phyloP scores from a whole-genome alignment of 2,329 filamentous ascomycete genomes.

The Pyrenophora tritici-repentis region DNA sequence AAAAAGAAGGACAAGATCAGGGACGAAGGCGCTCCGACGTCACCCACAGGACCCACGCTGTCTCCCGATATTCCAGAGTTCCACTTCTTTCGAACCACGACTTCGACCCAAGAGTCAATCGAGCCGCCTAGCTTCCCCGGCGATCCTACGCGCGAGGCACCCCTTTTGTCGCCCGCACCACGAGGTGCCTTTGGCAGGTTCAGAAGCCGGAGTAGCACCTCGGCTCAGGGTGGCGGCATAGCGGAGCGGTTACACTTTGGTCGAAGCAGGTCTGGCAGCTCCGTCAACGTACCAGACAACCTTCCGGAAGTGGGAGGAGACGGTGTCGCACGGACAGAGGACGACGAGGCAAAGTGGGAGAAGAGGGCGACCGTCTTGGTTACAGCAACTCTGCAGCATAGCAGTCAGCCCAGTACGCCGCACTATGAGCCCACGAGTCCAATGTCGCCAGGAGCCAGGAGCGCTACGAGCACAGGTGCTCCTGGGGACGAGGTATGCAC shows the following conservation, averaged over 20 bases:
- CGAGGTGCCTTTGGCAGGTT: slow-evolving; percentile 39
- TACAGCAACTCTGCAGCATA: slow-evolving; percentile 56
- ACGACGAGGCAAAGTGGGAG: slow-evolving; percentile 76
- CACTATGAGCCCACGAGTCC: slow-evolving; percentile 28
- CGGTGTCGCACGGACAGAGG: slow-evolving; percentile 49
- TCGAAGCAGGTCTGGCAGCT: slow-evolving; percentile 61
- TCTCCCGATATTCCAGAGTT: slow-evolving; percentile 62
- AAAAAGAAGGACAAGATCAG: slow-evolving; percentile 66
- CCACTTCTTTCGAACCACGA: slow-evolving; percentile 84
- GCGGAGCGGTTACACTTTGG: slow-evolving; percentile 73
- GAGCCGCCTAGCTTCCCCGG: slow-evolving; percentile 65
- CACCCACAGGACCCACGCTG: slow-evolving; percentile 26
- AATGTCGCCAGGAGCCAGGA: slow-evolving; percentile 13
- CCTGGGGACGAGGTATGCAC: slow-evolving; percentile 47
- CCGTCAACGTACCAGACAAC: slow-evolving; percentile 76
- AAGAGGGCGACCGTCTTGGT: slow-evolving; percentile 89
- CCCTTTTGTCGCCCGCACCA: slow-evolving; percentile 35
- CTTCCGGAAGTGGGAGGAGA: slow-evolving; percentile 72
- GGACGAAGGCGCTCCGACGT: slow-evolving; percentile 46
- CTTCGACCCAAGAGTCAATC: slow-evolving; percentile 77
- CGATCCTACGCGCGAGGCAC: slow-evolving; percentile 41
- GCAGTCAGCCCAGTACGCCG: slow-evolving; percentile 38
- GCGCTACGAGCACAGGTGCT: slow-evolving; percentile 41
- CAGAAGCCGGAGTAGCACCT: slow-evolving; percentile 42
- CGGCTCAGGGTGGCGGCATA: slow-evolving; percentile 52